These are phyloP conservation scores for Debaryomyces subglobosus DNA, from an alignment of 1,139 yeast species.

Conservation along the genomic window DNA sequence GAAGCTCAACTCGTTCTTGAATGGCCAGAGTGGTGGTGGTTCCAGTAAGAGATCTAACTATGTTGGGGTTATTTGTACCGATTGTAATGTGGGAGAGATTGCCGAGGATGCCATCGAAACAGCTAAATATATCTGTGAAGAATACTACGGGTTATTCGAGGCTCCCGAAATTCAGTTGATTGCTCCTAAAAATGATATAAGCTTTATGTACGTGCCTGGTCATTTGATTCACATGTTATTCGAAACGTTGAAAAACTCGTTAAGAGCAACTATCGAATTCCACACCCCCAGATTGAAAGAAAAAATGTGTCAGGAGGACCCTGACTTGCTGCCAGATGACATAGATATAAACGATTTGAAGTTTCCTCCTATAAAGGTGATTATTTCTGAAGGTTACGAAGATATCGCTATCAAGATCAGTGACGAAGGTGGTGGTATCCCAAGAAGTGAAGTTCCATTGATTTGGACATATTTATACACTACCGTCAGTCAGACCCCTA, in stretches of 20 bases:
- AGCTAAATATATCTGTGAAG: conserved; percentile 85
- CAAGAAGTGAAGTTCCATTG: conserved; percentile 79
- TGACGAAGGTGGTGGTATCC: conserved; percentile 95
- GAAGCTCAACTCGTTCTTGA: conserved; percentile 37
- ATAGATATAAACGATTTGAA: conserved; percentile 64
- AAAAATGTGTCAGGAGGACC: conserved; percentile 45
- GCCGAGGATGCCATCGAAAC: conserved; percentile 87
- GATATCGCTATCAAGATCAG: conserved; percentile 92
- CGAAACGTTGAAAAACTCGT: conserved; percentile 80
- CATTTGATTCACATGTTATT: conserved; percentile 87
- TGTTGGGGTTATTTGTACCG: conserved; percentile 84
- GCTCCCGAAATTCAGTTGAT: conserved; percentile 80
- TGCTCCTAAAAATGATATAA: conserved; percentile 66
- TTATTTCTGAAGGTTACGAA: conserved; percentile 88
- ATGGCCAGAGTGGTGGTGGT: conserved; percentile 24
- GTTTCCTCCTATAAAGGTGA: conserved; percentile 84
- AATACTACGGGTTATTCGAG: conserved; percentile 79
- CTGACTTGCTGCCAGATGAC: conserved; percentile 41
- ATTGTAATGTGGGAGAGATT: conserved; percentile 76
- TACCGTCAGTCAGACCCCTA: conserved; percentile 77
- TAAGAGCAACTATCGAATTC: conserved; percentile 82
- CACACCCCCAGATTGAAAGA: conserved; percentile 52
- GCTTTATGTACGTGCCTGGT: conserved; percentile 88
- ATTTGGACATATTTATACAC: conserved; percentile 94
- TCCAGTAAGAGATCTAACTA: conserved; percentile 48